Percentiles rank a stretch among this genome's conserved stretches.
phyloP scores from a whole-genome alignment of 2,329 filamentous ascomycete species.

The Trichoderma aggressivum region DNA sequence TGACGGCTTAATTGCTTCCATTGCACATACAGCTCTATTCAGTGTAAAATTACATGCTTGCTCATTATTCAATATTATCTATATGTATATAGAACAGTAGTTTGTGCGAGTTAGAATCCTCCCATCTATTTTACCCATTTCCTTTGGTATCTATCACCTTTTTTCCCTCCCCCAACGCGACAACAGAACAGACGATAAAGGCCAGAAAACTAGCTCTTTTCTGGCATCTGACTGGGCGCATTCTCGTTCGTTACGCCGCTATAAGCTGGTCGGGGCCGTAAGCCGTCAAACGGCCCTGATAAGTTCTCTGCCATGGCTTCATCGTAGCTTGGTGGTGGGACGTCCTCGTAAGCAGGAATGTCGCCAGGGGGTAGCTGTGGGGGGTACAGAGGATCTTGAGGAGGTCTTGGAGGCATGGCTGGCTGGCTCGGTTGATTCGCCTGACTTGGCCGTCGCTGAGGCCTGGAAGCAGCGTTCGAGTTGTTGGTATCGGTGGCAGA shows the following conservation, averaged over 20 bases:
- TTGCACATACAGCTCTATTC: not conserved
- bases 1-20: not conserved
- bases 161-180: not conserved
- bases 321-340: conserved; percentile 95
- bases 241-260: conserved; percentile 62
- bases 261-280: conserved; percentile 61
- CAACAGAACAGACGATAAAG: not conserved
- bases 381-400: conserved; percentile 54
- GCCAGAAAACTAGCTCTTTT: conserved; percentile 29
- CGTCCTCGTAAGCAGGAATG: conserved; percentile 60
- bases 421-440: conserved; percentile 23
- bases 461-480: conserved; percentile 21
- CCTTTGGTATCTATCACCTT: not conserved
- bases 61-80: not conserved
- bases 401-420: conserved; percentile 28
- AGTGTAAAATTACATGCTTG: not conserved
- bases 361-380: conserved; percentile 50
- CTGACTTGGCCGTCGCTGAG: conserved; percentile 24
- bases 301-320: conserved; percentile 82
- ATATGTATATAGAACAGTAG: not conserved
- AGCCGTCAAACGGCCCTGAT: conserved; percentile 63
- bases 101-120: not conserved
- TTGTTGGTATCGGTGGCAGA: conserved; percentile 26
- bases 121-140: not conserved
- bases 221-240: conserved; percentile 49